Conservation (phyloP, 1,284 basidiomycete genomes). For the Ceratobasidium papillatum region DNA sequence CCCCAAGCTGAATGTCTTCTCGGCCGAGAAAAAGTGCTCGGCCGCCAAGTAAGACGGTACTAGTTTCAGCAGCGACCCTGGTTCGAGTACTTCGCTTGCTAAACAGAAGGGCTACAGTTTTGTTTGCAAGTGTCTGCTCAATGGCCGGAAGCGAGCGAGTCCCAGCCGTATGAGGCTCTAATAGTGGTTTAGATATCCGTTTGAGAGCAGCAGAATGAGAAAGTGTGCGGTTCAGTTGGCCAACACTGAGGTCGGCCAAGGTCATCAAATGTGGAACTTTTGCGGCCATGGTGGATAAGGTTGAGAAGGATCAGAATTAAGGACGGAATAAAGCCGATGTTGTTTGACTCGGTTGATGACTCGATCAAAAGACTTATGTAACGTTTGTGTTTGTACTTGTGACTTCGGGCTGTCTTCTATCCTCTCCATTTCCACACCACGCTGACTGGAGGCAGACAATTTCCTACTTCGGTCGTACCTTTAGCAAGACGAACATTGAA, state of each 20-base stretch:
- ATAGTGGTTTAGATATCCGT: constrained; percentile 64
- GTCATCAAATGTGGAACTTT: constrained; percentile 76
- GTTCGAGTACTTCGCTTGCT: constrained; percentile 95
- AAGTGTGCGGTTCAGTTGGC: constrained; percentile 73
- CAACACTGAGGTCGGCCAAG: constrained; percentile 79
- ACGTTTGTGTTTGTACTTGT: not conserved
- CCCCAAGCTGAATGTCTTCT: constrained; percentile 94
- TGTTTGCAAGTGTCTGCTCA: constrained; percentile 55
- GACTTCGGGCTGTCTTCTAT: not conserved
- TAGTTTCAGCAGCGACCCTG: constrained; percentile 87
- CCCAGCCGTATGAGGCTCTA: constrained; percentile 53
- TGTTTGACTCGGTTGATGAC: constrained; percentile 16
- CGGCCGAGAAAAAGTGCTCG: constrained; percentile 91
- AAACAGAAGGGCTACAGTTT: constrained; percentile 90
- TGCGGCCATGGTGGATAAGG: constrained; percentile 23
- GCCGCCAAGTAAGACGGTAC: constrained; percentile 79
- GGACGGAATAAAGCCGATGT: not conserved
- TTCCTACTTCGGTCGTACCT: too few species aligned
- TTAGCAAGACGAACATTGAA: too few species aligned
- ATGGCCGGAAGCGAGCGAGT: constrained; percentile 37
- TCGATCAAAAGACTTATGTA: not conserved
- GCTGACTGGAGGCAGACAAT: too few species aligned
- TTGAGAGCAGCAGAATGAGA: constrained; percentile 72
- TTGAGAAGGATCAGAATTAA: constrained; percentile 3
- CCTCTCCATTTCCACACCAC: too few species aligned